These are phyloP conservation scores for Suillus clintonianus DNA, from an alignment of 768 basidiomycete species.

Conservation along the genomic window DNA sequence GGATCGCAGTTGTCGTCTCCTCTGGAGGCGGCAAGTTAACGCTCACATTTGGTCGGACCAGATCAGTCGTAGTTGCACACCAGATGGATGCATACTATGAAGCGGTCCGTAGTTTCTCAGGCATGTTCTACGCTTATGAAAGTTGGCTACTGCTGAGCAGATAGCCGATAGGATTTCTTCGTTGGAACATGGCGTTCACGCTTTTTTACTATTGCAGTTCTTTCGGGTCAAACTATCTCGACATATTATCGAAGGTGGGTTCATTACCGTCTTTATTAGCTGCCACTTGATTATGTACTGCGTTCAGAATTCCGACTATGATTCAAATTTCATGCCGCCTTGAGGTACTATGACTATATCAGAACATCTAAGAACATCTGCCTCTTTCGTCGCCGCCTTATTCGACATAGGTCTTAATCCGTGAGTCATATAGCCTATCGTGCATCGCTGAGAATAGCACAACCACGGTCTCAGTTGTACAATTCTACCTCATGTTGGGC, in stretches of 20 bases:
- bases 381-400: too few species aligned
- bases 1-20: too few species aligned
- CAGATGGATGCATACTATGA: too few species aligned
- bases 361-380: too few species aligned
- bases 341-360: not conserved
- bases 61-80: too few species aligned
- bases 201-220: not conserved
- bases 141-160: too few species aligned
- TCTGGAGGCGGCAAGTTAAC: too few species aligned
- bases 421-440: slow-evolving; percentile 36
- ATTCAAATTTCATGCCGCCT: not conserved
- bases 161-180: too few species aligned
- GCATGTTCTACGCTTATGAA: too few species aligned
- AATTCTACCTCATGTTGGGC: slow-evolving; percentile 2
- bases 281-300: not conserved
- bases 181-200: not conserved
- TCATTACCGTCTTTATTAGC: not conserved
- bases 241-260: not conserved
- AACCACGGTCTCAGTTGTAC: slow-evolving; percentile 26
- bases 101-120: too few species aligned
- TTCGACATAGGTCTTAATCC: not conserved
- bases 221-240: not conserved
- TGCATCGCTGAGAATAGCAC: slow-evolving; percentile 20
- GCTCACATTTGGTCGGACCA: too few species aligned
- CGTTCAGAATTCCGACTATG: not conserved